A percentile compares a stretch with the other conserved stretches of the same genome.
These are phyloP conservation scores for Wickerhamiella domercqiae DNA, from an alignment of 805 yeast species.

Conservation along the genomic window DNA sequence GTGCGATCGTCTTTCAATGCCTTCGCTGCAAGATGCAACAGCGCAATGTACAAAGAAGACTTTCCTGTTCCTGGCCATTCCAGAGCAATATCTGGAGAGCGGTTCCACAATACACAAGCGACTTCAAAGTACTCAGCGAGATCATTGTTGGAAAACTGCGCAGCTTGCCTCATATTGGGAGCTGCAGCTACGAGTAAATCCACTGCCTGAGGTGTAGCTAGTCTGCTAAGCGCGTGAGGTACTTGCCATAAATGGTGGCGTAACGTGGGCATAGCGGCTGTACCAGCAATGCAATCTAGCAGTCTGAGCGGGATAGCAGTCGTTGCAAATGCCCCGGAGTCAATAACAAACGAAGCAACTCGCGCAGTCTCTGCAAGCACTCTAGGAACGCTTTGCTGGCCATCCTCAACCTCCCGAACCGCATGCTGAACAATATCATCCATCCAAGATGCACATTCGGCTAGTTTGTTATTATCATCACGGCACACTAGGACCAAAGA, in stretches of 20 bases:
- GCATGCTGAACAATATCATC: constrained; percentile 1
- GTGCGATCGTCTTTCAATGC: no score
- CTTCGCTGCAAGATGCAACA: no score
- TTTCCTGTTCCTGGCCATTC: no score
- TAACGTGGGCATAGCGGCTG: background rate
- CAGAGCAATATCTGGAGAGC: no score
- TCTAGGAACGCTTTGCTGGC: background rate
- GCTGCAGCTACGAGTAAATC: background rate
- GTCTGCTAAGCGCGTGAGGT: constrained; percentile 4
- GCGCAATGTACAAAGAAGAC: no score
- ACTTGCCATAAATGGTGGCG: constrained; percentile 3
- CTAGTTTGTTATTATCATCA: background rate
- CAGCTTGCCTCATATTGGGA: background rate
- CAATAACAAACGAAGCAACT: background rate
- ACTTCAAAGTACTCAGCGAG: background rate
- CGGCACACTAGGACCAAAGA: constrained; percentile 4
- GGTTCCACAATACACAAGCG: background rate
- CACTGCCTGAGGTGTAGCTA: constrained; percentile 2
- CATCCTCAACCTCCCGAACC: background rate
- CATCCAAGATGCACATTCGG: constrained; percentile 14
- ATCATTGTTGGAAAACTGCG: background rate
- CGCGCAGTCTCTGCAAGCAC: background rate
- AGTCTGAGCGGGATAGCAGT: no score
- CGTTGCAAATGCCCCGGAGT: background rate
- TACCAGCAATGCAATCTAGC: no score